phyloP scores from a whole-genome alignment of 2,329 filamentous ascomycete genomes.

The Penicillium paneum region DNA sequence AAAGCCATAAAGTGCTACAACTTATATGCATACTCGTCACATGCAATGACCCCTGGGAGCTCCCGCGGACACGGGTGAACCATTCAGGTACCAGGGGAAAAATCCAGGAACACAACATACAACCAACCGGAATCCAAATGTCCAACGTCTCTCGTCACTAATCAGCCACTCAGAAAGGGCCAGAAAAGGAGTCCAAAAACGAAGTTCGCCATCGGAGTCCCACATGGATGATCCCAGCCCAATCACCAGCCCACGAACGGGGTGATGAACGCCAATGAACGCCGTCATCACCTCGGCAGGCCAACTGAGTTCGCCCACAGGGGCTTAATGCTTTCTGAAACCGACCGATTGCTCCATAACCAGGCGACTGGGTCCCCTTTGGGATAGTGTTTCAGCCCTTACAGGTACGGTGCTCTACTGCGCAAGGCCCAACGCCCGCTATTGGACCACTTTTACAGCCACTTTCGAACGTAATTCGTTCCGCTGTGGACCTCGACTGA shows the following conservation, averaged over 20 bases:
- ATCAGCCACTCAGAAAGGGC: background rate
- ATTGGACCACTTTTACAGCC: constrained; percentile 12
- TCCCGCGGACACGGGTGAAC: background rate
- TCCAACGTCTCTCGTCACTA: background rate
- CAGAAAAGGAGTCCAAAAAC: background rate
- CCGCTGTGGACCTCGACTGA: constrained; percentile 9
- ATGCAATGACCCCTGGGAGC: background rate
- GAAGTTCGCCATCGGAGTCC: constrained; percentile 3
- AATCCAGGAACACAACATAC: constrained; percentile 1
- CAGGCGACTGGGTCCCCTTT: background rate
- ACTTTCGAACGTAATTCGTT: constrained; percentile 5
- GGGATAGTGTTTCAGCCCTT: constrained; percentile 8
- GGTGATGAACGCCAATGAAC: background rate
- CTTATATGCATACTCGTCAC: background rate
- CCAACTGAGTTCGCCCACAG: constrained; percentile 2
- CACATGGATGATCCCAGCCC: constrained; percentile 8
- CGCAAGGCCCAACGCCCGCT: constrained; percentile 7
- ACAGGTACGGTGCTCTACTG: constrained; percentile 1
- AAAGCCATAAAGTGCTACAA: background rate
- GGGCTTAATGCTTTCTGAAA: constrained; percentile 7
- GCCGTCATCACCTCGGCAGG: background rate
- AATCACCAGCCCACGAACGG: constrained; percentile 1
- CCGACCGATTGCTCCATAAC: constrained; percentile 3
- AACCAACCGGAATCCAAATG: background rate
- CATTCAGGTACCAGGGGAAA: constrained; percentile 3